These are phyloP conservation scores for Candida argentea DNA, from an alignment of 805 yeast genomes.

Conservation along the genomic window DNA sequence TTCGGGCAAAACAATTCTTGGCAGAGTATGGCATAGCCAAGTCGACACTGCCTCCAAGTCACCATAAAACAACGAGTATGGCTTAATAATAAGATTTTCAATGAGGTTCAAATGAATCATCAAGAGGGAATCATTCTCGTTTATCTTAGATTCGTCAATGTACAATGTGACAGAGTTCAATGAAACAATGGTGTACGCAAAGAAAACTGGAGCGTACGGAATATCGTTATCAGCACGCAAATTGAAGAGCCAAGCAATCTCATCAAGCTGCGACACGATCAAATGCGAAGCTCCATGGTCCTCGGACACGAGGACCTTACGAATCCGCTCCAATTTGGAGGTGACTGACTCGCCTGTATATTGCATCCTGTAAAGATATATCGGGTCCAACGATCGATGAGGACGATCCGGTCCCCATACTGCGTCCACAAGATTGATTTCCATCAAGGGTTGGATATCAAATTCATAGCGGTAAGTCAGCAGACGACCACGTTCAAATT, in stretches of 20 bases:
- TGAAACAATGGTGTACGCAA: constrained; percentile 43
- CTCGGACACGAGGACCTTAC: constrained; percentile 6
- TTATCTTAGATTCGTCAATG: constrained; percentile 37
- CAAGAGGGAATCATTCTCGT: constrained; percentile 17
- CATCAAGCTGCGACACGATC: constrained; percentile 70
- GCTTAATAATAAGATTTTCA: constrained; percentile 27
- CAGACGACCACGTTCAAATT: constrained; percentile 19
- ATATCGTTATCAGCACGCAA: constrained; percentile 71
- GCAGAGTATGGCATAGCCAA: constrained; percentile 8
- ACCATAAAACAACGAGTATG: constrained; percentile 50
- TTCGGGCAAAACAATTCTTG: constrained; percentile 21
- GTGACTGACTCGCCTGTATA: constrained; percentile 25
- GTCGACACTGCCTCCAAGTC: constrained; percentile 31
- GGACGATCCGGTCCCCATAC: constrained; percentile 31
- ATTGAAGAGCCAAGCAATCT: constrained; percentile 85
- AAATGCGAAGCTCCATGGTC: constrained; percentile 27
- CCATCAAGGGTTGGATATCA: constrained; percentile 20
- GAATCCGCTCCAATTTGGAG: constrained; percentile 19
- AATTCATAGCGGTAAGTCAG: constrained; percentile 12
- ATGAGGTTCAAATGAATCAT: constrained; percentile 17
- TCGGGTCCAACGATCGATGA: constrained; percentile 20
- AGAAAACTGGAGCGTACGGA: constrained; percentile 80
- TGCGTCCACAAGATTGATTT: constrained; percentile 24
- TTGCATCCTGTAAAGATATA: constrained; percentile 19
- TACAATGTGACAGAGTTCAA: constrained; percentile 37